phyloP scores from a whole-genome alignment of 2,329 filamentous ascomycete species.

The Penicillium sp. region DNA sequence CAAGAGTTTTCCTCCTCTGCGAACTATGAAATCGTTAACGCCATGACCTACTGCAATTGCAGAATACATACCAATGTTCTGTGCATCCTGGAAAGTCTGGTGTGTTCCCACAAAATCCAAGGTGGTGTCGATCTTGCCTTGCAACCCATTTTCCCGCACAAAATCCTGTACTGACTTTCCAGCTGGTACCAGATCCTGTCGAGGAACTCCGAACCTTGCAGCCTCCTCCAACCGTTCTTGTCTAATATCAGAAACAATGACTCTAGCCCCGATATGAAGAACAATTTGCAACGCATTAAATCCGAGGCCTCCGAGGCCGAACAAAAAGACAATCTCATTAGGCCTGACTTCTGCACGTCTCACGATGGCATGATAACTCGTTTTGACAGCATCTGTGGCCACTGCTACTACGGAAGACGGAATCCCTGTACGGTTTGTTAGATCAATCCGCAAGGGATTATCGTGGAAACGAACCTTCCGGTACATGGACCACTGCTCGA shows the following conservation, averaged over 20 bases:
- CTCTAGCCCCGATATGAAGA: not conserved
- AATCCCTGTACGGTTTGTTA: not conserved
- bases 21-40: not conserved
- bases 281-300: not conserved
- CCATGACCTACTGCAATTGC: not conserved
- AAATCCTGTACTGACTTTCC: conserved; percentile 31
- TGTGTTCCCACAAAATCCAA: conserved; percentile 37
- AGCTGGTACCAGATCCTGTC: conserved; percentile 31
- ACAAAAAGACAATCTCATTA: not conserved
- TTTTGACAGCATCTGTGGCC: not conserved
- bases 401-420: not conserved
- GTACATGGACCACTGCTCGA: not conserved
- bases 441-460: not conserved
- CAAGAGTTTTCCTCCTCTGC: not conserved
- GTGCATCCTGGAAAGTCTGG: conserved; percentile 40
- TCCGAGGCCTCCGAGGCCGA: not conserved
- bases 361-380: not conserved
- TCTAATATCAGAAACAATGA: not conserved
- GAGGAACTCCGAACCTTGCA: not conserved
- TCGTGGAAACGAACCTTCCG: not conserved
- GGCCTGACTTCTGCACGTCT: not conserved
- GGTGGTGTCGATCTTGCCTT: conserved; percentile 29
- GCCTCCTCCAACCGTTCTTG: not conserved
- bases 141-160: conserved; percentile 23
- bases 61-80: not conserved